Percentiles rank a stretch among this genome's conserved stretches.
phyloP scores from a whole-genome alignment of 1,284 basidiomycete genomes.

The Ceratobasidium sp. region DNA sequence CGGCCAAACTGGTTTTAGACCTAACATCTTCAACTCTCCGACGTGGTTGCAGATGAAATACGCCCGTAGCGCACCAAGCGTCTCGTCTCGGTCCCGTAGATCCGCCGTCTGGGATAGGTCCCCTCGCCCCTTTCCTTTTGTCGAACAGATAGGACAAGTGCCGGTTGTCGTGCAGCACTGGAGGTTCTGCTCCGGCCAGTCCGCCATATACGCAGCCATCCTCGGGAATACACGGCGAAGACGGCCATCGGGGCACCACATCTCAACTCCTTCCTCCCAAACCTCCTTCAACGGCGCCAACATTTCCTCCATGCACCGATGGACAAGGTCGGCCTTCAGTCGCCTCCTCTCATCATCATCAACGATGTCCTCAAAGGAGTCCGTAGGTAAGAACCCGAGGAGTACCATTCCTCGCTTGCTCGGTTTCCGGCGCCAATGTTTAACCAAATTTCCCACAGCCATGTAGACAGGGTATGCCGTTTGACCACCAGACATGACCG shows the following conservation, averaged over 20 bases:
- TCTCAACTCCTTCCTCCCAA: no score
- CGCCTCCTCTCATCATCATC: neutral
- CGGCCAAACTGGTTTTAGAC: slow-evolving; percentile 12
- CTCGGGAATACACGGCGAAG: no score
- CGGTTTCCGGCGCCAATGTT: slow-evolving; percentile 1
- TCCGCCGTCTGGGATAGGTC: neutral
- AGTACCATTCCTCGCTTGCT: slow-evolving; percentile 15
- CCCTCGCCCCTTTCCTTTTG: neutral
- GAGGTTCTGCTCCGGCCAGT: no score
- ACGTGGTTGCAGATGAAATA: neutral
- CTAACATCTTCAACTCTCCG: neutral
- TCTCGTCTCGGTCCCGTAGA: neutral
- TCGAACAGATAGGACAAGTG: neutral
- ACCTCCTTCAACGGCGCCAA: slow-evolving; percentile 12
- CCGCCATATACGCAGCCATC: no score
- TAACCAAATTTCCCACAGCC: slow-evolving; percentile 39
- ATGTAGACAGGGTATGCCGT: no score
- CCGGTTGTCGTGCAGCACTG: neutral
- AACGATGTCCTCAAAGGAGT: neutral
- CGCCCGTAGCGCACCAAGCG: neutral
- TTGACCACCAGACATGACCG: slow-evolving; percentile 32
- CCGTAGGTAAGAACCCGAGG: no score
- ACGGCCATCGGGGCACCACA: no score
- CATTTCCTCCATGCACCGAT: neutral
- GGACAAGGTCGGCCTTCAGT: neutral